phyloP scores from a whole-genome alignment of 352 stramenopile genomes.

The Phytophthora hibernalis region DNA sequence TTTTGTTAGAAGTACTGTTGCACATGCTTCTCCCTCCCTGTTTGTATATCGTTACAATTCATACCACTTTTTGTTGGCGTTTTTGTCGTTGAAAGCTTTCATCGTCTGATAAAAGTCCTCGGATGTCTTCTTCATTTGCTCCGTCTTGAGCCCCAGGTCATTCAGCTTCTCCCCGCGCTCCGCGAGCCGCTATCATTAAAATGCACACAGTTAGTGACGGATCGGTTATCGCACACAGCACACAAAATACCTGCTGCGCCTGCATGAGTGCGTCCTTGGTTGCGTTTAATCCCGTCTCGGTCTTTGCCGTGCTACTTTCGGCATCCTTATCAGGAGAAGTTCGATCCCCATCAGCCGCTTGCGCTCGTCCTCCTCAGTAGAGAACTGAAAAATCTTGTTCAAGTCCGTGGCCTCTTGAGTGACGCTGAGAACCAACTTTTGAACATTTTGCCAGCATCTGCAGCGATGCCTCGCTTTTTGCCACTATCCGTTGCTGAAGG shows the following conservation, averaged over 20 bases:
- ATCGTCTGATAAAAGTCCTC: conserved; percentile 88
- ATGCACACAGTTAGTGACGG: conserved; percentile 4
- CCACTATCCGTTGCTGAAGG: conserved; percentile 24
- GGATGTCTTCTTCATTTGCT: conserved; percentile 85
- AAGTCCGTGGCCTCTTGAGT: conserved; percentile 72
- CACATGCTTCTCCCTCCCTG: conserved; percentile 4
- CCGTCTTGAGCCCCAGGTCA: conserved; percentile 79
- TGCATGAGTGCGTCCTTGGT: conserved; percentile 77
- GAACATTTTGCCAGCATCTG: conserved; percentile 65
- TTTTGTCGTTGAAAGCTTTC: conserved; percentile 88
- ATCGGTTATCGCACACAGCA: not conserved
- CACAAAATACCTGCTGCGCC: conserved; percentile 61
- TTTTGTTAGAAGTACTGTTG: conserved; percentile 20
- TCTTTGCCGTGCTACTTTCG: conserved; percentile 32
- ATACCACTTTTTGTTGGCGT: conserved; percentile 89
- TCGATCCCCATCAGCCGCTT: conserved; percentile 65
- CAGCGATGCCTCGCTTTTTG: conserved; percentile 63
- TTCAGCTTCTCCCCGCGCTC: conserved; percentile 82
- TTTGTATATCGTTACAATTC: conserved; percentile 58
- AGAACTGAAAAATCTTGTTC: conserved; percentile 83
- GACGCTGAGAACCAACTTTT: conserved; percentile 77
- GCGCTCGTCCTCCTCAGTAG: conserved; percentile 61
- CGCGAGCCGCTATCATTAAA: conserved; percentile 60
- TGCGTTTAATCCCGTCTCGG: conserved; percentile 40
- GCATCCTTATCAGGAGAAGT: conserved; percentile 28